Evolutionary conservation across 2,329 filamentous ascomycete species (phyloP), one percentile per base, ranked within the genome.

Genomic region (Trichocomaceae sp.): DNA sequence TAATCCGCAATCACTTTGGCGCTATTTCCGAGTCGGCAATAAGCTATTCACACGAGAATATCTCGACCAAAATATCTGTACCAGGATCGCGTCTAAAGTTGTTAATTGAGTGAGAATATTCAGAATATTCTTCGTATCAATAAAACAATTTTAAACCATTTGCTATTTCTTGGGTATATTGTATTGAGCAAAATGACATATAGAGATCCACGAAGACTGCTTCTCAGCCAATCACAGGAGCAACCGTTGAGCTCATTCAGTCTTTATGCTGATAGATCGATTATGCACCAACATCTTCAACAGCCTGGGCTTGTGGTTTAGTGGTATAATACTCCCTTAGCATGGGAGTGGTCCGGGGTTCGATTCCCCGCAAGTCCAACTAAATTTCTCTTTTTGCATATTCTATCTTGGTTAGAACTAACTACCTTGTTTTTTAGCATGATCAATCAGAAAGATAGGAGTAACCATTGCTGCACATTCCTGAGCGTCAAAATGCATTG

Each of bases 281-380:
- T 4, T 26, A 4, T 8, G 8, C 23, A 4, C 4, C 23, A 4
- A 26, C 23, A 26, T 26, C 23, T 4, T 4, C 23, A 26, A 26
- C 23, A 26, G 8, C 4, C n/a, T 33, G 41, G 41, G 41, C 41
- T 45, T 45, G 64, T 69, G 66, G 67, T 69, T 70, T 69, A 69
- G 67, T 68, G 68, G 68, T 70, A 70, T 69, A 68, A 69, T 70
- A 64, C 66, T 62, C 66, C 65, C 67, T 69, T 69, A 69, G 67
- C 64, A 69, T 71, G 68, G 67, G 68, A 65, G 69, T 64, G 69
- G 69, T 70, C 67, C 64, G 62, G 66, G 67, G 67, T 70, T 71
- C 66, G 69, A 72, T 72, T 72, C 69, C 69, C 69, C 63, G 69
- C 68, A 63, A 68, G 68, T 72, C 70, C 69, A 72, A 26, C 8